A percentile compares a stretch with the other conserved stretches of the same genome.
Evolutionary conservation across 352 stramenopile genomes (phyloP).

Genomic region (Globisporangium cylindrosporum): DNA sequence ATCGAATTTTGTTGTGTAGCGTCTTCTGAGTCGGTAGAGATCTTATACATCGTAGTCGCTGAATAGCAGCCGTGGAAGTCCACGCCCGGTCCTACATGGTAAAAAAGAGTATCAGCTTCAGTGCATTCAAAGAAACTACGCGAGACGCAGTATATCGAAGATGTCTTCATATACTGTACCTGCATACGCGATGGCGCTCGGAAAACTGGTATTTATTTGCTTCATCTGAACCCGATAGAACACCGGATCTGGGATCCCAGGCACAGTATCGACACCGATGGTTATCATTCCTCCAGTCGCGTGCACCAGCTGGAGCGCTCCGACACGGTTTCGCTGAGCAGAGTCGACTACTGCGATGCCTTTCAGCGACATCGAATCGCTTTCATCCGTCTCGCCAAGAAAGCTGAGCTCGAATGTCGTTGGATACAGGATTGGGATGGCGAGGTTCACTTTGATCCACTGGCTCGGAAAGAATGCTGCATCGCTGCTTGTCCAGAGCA

Average conservation of each 20-base stretch:
- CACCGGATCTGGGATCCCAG: constrained; percentile 14
- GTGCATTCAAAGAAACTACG: neutral
- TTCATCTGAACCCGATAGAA: constrained; percentile 40
- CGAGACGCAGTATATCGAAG: neutral
- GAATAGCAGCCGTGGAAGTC: constrained; percentile 32
- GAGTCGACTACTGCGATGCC: constrained; percentile 25
- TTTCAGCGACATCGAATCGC: constrained; percentile 42
- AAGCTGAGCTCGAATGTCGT: constrained; percentile 35
- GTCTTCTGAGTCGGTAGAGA: neutral
- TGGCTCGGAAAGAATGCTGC: constrained; percentile 6
- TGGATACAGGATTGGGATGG: constrained; percentile 21
- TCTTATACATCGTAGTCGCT: constrained; percentile 24
- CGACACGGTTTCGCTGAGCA: constrained; percentile 12
- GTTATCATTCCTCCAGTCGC: constrained; percentile 47
- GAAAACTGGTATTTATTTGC: neutral
- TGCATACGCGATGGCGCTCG: constrained; percentile 25
- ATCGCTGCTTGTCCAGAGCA: constrained; percentile 37
- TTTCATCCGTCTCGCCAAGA: constrained; percentile 18
- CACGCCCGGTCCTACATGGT: constrained; percentile 28
- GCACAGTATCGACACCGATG: constrained; percentile 16
- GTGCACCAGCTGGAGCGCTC: constrained; percentile 21
- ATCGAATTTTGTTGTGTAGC: neutral
- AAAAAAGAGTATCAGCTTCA: neutral
- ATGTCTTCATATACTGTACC: constrained; percentile 21
- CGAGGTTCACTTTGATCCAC: constrained; percentile 29